Evolutionary conservation across 2,329 filamentous ascomycete genomes (phyloP).

Genomic region (Malbranchea cinnamomea): DNA sequence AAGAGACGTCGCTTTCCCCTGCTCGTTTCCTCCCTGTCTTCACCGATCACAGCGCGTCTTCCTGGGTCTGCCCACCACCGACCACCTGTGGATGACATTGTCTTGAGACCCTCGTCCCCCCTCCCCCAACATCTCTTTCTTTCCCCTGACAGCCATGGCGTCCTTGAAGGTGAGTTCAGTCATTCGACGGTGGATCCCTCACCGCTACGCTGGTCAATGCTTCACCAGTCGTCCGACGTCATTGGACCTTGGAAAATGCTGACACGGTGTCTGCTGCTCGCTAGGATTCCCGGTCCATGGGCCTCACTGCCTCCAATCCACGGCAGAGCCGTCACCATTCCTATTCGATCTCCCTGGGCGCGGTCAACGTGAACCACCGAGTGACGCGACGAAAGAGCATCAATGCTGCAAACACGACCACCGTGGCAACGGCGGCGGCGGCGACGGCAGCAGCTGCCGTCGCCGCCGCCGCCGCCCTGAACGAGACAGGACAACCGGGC

Average conservation of each 20-base stretch:
- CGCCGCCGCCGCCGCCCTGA: constrained; percentile 41
- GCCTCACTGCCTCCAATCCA: constrained; percentile 40
- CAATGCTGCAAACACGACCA: constrained; percentile 55
- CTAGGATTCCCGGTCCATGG: constrained; percentile 36
- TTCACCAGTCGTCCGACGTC: neutral
- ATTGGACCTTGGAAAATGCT: too few relatives aligned
- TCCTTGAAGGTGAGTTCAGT: constrained; percentile 5
- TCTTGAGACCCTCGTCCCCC: too few relatives aligned
- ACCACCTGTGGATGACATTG: too few relatives aligned
- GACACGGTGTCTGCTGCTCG: constrained; percentile 1
- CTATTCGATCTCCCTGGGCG: constrained; percentile 62
- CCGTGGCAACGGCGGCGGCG: constrained; percentile 46
- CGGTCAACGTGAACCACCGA: constrained; percentile 68
- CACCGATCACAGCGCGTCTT: too few relatives aligned
- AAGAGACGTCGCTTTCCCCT: too few relatives aligned
- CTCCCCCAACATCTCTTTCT: too few relatives aligned
- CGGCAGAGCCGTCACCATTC: constrained; percentile 61
- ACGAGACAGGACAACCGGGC: too few relatives aligned
- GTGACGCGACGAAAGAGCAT: constrained; percentile 91
- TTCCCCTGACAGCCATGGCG: too few relatives aligned
- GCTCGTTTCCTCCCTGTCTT: too few relatives aligned
- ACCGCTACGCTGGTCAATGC: neutral
- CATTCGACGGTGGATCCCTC: neutral
- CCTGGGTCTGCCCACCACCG: too few relatives aligned
- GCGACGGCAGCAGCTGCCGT: constrained; percentile 51